Percentiles rank a stretch among this genome's conserved stretches.
Evolutionary conservation across 805 yeast species (phyloP).

Genomic region (Candida pini): DNA sequence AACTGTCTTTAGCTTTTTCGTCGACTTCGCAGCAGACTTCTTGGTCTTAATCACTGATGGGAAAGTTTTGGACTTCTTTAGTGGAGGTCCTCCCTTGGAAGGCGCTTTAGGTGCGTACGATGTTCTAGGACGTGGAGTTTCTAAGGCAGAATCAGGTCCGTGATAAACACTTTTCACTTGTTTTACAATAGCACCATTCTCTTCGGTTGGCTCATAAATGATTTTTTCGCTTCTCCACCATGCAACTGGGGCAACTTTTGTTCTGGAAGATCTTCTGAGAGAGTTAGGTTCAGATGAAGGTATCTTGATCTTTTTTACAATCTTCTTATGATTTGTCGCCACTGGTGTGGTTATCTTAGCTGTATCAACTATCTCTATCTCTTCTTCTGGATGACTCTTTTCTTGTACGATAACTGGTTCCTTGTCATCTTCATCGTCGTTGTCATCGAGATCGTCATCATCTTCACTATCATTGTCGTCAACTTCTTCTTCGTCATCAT

Average conservation of each 20-base stretch:
- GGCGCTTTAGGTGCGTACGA: neutral
- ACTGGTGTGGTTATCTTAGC: too few relatives aligned
- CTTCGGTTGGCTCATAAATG: slow-evolving; percentile 43
- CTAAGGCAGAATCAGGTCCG: slow-evolving; percentile 30
- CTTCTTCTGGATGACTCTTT: slow-evolving; percentile 4
- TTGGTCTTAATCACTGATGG: neutral
- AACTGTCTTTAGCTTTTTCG: neutral
- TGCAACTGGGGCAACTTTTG: slow-evolving; percentile 65
- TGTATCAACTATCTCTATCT: too few relatives aligned
- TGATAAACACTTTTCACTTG: slow-evolving; percentile 56
- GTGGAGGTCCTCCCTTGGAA: too few relatives aligned
- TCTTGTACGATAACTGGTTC: slow-evolving; percentile 7
- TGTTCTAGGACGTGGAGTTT: neutral
- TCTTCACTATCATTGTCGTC: slow-evolving; percentile 1
- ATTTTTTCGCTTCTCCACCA: slow-evolving; percentile 81
- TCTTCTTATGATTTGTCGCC: too few relatives aligned
- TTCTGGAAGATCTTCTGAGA: slow-evolving; percentile 59
- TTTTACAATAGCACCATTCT: slow-evolving; percentile 47
- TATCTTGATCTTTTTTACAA: too few relatives aligned
- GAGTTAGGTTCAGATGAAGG: slow-evolving; percentile 21
- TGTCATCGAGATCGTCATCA: slow-evolving; percentile 8
- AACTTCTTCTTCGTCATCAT: neutral
- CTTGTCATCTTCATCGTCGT: slow-evolving; percentile 11
- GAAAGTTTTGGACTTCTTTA: neutral
- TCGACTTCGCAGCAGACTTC: neutral